phyloP scores from a whole-genome alignment of 139 green algal genomes.

The Coccomyxa sp. region DNA sequence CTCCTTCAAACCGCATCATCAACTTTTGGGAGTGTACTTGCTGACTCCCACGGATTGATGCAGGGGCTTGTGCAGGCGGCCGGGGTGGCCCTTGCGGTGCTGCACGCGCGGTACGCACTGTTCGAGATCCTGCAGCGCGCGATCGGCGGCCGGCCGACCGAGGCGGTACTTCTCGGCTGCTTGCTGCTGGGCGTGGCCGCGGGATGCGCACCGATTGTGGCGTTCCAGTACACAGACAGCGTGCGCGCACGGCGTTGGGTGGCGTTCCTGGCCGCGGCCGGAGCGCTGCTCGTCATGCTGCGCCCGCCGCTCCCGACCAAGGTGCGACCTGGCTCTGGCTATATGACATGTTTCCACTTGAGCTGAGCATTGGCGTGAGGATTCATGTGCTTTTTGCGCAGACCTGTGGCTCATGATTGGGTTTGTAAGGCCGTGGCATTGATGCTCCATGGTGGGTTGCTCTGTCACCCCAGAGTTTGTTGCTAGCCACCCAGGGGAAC shows the following conservation, averaged over 20 bases:
- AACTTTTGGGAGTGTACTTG: no score
- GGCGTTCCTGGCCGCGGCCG: slow-evolving; percentile 28
- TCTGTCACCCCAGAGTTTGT: no score
- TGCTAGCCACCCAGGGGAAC: no score
- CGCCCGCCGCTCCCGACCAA: slow-evolving; percentile 77
- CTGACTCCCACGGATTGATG: neutral
- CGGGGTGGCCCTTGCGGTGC: slow-evolving; percentile 48
- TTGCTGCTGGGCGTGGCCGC: slow-evolving; percentile 55
- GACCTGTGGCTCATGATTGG: no score
- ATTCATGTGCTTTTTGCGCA: no score
- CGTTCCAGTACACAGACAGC: slow-evolving; percentile 14
- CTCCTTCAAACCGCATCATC: no score
- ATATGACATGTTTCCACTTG: neutral
- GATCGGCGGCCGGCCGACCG: slow-evolving; percentile 57
- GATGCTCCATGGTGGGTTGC: no score
- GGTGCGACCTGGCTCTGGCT: neutral
- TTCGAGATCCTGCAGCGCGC: slow-evolving; percentile 75
- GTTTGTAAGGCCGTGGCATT: no score
- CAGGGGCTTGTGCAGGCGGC: slow-evolving; percentile 50
- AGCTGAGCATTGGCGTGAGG: no score
- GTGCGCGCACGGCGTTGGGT: slow-evolving; percentile 23
- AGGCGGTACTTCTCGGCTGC: slow-evolving; percentile 74
- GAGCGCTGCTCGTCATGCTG: slow-evolving; percentile 53
- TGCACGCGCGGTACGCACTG: slow-evolving; percentile 72
- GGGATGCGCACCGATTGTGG: slow-evolving; percentile 64